Evolutionary conservation across 2,329 filamentous ascomycete genomes (phyloP).

Genomic region (Aspergillus melleus): DNA sequence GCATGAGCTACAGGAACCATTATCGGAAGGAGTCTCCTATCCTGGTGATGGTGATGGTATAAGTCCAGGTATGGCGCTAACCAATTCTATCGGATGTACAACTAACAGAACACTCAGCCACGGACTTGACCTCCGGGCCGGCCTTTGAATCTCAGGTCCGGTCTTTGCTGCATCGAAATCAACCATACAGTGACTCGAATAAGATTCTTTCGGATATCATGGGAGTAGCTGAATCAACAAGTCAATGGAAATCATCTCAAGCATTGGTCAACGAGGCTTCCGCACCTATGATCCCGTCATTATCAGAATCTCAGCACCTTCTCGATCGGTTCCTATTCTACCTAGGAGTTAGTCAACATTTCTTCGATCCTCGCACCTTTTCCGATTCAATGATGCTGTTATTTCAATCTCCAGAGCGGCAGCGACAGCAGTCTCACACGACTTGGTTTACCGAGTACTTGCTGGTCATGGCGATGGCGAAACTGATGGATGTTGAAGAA

Average conservation of each 20-base stretch:
- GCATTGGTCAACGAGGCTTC: constrained; percentile 9
- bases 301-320: constrained; percentile 21
- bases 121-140: constrained; percentile 19
- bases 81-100: background rate
- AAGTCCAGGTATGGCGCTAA: constrained; percentile 12
- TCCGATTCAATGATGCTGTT: constrained; percentile 20
- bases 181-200: background rate
- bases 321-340: constrained; percentile 25
- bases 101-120: constrained; percentile 10
- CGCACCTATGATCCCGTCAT: constrained; percentile 8
- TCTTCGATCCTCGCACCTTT: constrained; percentile 22
- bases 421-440: constrained; percentile 12
- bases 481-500: constrained; percentile 22
- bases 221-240: background rate
- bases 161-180: constrained; percentile 16
- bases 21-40: background rate
- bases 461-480: constrained; percentile 26
- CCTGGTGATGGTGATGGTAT: constrained; percentile 5
- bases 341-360: constrained; percentile 25
- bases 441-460: constrained; percentile 24
- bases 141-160: constrained; percentile 22
- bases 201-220: background rate
- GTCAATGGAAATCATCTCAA: background rate
- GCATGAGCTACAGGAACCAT: background rate
- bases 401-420: constrained; percentile 13